Evolutionary conservation across 192 early-diverging fungal genomes (phyloP), one percentile per base, ranked within the genome.

Genomic region (Allomyces macrogynus): DNA sequence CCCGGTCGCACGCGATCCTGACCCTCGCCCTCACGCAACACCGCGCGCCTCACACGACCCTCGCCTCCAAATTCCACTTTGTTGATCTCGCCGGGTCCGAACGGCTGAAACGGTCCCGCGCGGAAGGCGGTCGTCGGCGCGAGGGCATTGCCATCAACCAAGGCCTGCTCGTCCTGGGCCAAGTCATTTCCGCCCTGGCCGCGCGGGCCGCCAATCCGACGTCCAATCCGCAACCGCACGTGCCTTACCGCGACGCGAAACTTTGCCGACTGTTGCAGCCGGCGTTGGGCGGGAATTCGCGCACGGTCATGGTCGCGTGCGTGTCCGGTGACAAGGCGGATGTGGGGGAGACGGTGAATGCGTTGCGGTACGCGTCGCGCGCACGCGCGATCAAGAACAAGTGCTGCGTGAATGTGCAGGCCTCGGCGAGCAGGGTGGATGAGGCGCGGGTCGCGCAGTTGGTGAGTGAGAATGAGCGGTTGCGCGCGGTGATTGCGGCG

Each of bases 141-240:
- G 87, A 89, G 70, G 85, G 87, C 23, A 85, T 84, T 18, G 87
- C 83, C 70, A 89, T 89, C 71, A 89, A 87, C 73, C 72, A 84
- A 22, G 85, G 83, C 10, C 75, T 89, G 5, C 68, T 89, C 27
- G 87, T 85, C 4, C 73, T 89, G 12, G 86, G 82, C 54, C 87
- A 89, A 74, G 87, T 85, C 68, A 87, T 89, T 68, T 86, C 86
- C 69, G 84, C 87, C 0, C 73, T 89, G 10, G 70, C 43, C 24
- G 77, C 76, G 0, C 10, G 44, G 12, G 44, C 44, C 44, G 44
- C 44, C 44, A 18, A 11, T 74, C 73, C 60, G 73, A 81, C 65
- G 68, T 68, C 11, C 70, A 72, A 54, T 76, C 72, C 27, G 73
- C 18, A 75, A 63, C 77, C 81, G 4, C 86, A 87, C 62, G 77